These are phyloP conservation scores for Annulohypoxylon stygium DNA, from an alignment of 495 filamentous ascomycete genomes.

Conservation along the genomic window DNA sequence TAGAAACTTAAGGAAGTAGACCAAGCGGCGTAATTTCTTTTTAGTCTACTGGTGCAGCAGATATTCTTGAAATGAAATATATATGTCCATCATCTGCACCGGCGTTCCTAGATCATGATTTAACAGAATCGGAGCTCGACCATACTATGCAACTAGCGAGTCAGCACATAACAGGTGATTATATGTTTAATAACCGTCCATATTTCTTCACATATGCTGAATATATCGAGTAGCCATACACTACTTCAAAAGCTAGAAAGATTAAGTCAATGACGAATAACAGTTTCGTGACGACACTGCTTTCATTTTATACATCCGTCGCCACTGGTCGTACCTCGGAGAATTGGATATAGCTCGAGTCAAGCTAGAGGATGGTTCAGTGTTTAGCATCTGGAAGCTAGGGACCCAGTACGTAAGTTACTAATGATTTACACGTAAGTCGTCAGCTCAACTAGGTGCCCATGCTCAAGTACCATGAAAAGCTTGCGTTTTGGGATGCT, in stretches of 20 bases:
- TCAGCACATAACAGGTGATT: background rate
- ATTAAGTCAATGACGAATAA: background rate
- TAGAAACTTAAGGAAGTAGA: background rate
- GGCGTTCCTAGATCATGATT: no score
- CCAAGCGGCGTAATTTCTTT: background rate
- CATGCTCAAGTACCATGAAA: background rate
- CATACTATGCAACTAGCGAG: background rate
- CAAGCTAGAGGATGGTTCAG: background rate
- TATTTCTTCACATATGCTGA: background rate
- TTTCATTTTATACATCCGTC: background rate
- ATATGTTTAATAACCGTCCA: background rate
- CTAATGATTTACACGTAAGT: conserved; percentile 1
- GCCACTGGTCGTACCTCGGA: background rate
- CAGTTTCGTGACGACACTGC: background rate
- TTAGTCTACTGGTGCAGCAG: background rate
- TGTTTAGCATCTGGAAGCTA: background rate
- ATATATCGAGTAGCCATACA: background rate
- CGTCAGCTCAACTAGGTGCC: background rate
- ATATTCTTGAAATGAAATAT: background rate
- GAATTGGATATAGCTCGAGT: background rate
- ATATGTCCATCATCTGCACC: no score
- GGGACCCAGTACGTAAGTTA: background rate
- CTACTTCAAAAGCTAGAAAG: background rate
- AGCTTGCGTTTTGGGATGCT: background rate
- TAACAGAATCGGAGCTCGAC: background rate